Conservation (phyloP, 2,329 filamentous ascomycete genomes). For the Scedosporium aurantiacum region DNA sequence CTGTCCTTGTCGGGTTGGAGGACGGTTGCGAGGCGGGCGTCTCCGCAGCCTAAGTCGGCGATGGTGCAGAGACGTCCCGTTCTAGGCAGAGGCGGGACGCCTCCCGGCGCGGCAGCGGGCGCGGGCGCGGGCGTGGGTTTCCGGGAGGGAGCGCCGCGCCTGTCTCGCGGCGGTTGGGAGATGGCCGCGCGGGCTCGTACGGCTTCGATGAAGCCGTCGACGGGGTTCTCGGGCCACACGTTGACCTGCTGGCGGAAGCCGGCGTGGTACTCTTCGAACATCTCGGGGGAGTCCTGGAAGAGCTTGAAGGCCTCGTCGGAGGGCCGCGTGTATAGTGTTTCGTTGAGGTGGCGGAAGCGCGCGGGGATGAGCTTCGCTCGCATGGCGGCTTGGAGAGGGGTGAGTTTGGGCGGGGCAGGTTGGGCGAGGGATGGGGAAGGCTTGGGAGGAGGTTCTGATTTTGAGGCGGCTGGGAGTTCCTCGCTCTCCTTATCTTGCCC, state of each 20-base stretch:
- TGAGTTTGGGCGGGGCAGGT: constrained; percentile 49
- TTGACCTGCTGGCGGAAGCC: constrained; percentile 93
- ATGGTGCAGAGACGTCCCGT: constrained; percentile 65
- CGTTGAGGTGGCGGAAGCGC: constrained; percentile 93
- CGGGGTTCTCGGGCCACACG: constrained; percentile 93
- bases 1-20: constrained; percentile 53
- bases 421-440: constrained; percentile 11
- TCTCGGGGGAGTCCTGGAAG: constrained; percentile 76
- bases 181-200: constrained; percentile 58
- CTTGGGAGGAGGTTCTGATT: constrained; percentile 9
- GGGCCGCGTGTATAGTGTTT: constrained; percentile 88
- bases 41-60: constrained; percentile 87
- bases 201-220: constrained; percentile 70
- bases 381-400: constrained; percentile 89
- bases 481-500: constrained; percentile 28
- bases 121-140: constrained; percentile 16
- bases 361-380: constrained; percentile 87
- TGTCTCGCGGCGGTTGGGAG: constrained; percentile 13
- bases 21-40: constrained; percentile 66
- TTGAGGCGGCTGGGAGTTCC: constrained; percentile 14
- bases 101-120: constrained; percentile 7
- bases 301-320: constrained; percentile 73
- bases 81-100: constrained; percentile 46
- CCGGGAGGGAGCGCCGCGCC: constrained; percentile 12
- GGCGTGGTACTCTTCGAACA: constrained; percentile 93